Evolutionary conservation across 2,329 filamentous ascomycete genomes (phyloP), one percentile per base, ranked within the genome.

Genomic region (Aspergillus costaricaensis): DNA sequence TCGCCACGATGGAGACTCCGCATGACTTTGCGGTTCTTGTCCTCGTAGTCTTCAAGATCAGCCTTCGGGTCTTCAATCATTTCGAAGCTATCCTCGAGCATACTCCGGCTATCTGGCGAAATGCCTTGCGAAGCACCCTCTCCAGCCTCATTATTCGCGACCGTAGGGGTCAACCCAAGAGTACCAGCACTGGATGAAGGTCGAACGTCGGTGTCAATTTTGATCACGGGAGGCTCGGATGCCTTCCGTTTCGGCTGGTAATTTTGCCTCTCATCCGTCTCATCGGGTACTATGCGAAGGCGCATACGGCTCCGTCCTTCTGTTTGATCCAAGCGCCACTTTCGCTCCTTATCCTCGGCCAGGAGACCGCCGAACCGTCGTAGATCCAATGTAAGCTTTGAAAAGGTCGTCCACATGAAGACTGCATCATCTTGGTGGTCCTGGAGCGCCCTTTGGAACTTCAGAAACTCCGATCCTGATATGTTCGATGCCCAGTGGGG

Each of bases 11-110:
- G 90, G 10, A 99, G 82, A 64, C 92, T 94, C 55, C 95, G 86
- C 92, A 98, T 96, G 48, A 99, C 94, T 76, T 97, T 97, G 48
- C 96, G 86, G 71, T 99, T 98, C 80, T 97, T 98, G 76, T 99
- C 96, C 76, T 99, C 96, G 64, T 96, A 96, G 1, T 88, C 89
- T 66, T 95, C 92, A 25, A 91, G 86, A 43, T 90, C 87, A 59
- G 94, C 90, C 69, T 92, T 92, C 0, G 94, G 93, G 62, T 97
- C 94, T 62, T 98, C 93, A 6, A 99, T 89, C 66, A 99, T 86
- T 77, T 99, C 95, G 71, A 96, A 99, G 66, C 96, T 96, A 49
- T 98, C 95, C 59, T 97, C 95, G 0, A 88, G 80, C 9, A 81
- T 76, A 32, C 73, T 73, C 27, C 68, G 73, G 47, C 75, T 77